Conservation (phyloP, 805 yeast genomes). For the Yarrowia porcina region DNA sequence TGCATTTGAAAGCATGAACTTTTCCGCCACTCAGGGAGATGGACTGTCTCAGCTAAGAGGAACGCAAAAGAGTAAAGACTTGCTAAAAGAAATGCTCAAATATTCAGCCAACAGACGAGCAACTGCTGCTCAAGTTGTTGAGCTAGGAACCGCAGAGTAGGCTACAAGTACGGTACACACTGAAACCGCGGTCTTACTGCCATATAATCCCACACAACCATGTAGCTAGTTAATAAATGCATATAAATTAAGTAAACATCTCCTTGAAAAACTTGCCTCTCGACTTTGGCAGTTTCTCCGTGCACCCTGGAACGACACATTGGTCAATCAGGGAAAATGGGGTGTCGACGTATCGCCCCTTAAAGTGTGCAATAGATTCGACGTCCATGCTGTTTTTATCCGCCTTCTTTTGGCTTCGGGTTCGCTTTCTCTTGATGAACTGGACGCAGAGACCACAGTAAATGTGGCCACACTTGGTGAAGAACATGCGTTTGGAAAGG, state of each 20-base stretch:
- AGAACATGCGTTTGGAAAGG: conserved; percentile 63
- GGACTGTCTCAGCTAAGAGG: not conserved
- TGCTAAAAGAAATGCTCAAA: not conserved
- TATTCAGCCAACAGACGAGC: conserved; percentile 14
- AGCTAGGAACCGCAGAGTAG: not conserved
- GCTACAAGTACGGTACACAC: too few relatives aligned
- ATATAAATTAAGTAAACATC: conserved; percentile 22
- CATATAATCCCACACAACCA: too few relatives aligned
- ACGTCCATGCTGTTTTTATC: conserved; percentile 22
- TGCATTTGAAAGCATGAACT: conserved; percentile 28
- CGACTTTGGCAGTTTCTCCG: not conserved
- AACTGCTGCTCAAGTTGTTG: not conserved
- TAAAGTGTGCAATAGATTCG: conserved; percentile 16
- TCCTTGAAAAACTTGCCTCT: conserved; percentile 25
- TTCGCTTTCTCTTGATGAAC: conserved; percentile 44
- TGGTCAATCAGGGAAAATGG: conserved; percentile 27
- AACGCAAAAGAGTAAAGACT: not conserved
- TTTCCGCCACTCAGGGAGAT: conserved; percentile 18
- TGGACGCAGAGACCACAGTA: conserved; percentile 84
- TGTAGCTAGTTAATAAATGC: not conserved
- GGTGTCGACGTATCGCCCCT: conserved; percentile 15
- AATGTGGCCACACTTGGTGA: conserved; percentile 74
- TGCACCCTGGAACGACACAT: conserved; percentile 4
- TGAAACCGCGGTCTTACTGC: too few relatives aligned
- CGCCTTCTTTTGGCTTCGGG: conserved; percentile 30